A percentile compares a stretch with the other conserved stretches of the same genome.
These are phyloP conservation scores for Elsinoe necatrix DNA, from an alignment of 2,329 filamentous ascomycete genomes.

Conservation along the genomic window DNA sequence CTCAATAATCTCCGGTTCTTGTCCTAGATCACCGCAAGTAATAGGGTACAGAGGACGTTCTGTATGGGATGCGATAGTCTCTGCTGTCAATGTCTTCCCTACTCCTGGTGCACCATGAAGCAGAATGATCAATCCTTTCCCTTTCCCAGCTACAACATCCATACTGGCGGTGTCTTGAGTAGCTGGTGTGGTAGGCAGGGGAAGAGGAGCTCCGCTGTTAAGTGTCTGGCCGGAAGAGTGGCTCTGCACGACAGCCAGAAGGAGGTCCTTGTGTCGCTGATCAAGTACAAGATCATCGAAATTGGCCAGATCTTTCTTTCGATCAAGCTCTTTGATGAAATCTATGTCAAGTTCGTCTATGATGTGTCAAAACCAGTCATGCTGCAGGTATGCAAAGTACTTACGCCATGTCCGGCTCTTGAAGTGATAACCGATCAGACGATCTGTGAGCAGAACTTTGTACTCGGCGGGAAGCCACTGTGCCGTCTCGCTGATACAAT, in stretches of 20 bases:
- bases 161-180: neutral
- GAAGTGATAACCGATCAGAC: neutral
- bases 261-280: neutral
- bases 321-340: neutral
- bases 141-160: neutral
- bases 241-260: neutral
- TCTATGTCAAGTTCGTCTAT: neutral
- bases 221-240: neutral
- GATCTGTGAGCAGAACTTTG: neutral
- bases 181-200: neutral
- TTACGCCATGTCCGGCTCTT: neutral
- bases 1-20: slow-evolving; percentile 17
- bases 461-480: neutral
- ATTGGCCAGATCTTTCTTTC: neutral
- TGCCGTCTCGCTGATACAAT: neutral
- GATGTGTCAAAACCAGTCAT: neutral
- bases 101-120: slow-evolving; percentile 24
- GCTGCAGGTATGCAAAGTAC: neutral
- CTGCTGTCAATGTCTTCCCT: slow-evolving; percentile 24
- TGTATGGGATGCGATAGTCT: slow-evolving; percentile 16
- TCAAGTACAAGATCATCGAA: neutral
- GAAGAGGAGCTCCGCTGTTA: neutral
- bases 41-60: slow-evolving; percentile 13
- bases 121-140: slow-evolving; percentile 21
- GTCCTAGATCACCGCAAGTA: slow-evolving; percentile 21